Percentiles rank a stretch among this genome's conserved stretches.
Evolutionary conservation across 2,329 filamentous ascomycete species (phyloP).

Genomic region (Endoconidiophora laricicola): DNA sequence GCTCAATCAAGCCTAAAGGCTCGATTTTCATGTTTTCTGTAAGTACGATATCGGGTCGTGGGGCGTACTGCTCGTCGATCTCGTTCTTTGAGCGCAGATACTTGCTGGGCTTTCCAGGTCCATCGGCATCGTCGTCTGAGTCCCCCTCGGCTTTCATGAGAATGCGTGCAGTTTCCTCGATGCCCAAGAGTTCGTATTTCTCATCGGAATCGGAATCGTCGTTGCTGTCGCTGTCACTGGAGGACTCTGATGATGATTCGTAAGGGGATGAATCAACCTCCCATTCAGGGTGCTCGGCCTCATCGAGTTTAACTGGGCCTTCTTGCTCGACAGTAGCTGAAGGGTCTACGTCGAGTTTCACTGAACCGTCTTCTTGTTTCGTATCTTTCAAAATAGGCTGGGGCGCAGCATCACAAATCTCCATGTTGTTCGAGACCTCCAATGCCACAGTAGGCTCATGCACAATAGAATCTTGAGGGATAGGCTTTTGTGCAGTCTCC

Average conservation of each 20-base stretch:
- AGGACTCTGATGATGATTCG: conserved; percentile 46
- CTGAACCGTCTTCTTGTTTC: not conserved
- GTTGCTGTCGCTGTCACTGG: conserved; percentile 43
- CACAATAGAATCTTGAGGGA: not conserved
- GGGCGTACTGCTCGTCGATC: conserved; percentile 41
- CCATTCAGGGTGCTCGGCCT: conserved; percentile 54
- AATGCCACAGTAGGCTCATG: not conserved
- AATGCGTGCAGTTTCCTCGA: conserved; percentile 69
- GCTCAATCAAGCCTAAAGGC: conserved; percentile 57
- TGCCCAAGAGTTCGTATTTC: conserved; percentile 55
- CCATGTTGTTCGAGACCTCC: not conserved
- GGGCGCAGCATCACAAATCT: not conserved
- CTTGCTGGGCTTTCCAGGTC: conserved; percentile 19
- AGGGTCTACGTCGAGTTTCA: not conserved
- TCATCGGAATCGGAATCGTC: conserved; percentile 41
- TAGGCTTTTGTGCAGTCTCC: not conserved
- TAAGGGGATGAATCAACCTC: conserved; percentile 65
- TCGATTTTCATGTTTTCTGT: conserved; percentile 62
- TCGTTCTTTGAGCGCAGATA: conserved; percentile 75
- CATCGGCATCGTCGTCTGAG: conserved; percentile 54
- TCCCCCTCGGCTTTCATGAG: conserved; percentile 70
- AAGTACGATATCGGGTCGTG: conserved; percentile 64
- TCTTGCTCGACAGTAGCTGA: not conserved
- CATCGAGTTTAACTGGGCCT: not conserved
- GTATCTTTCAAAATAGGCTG: not conserved